Evolutionary conservation across 352 stramenopile species (phyloP), one percentile per base, ranked within the genome.

Genomic region (Thalassiosira livingstoniorum): DNA sequence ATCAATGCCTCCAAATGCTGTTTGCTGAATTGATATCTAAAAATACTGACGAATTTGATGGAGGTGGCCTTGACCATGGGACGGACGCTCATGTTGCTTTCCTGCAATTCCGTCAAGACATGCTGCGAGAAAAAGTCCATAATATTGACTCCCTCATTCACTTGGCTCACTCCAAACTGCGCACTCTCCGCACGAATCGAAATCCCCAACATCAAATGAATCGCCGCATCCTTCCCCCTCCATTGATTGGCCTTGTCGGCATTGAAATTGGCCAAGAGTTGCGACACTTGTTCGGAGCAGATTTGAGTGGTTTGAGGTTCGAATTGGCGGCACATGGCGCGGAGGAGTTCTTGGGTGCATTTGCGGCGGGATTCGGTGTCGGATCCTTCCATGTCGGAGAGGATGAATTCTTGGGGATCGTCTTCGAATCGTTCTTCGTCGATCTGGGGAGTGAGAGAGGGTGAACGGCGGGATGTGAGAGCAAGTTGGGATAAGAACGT

Each of bases 41-140:
- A 99, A 0, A 96, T 99, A 51, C 95, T 97, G 10, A 99, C 96
- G 88, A 99, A 99, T 79, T 99, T 99, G 73, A 99, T 97, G 27
- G 94, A 94, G 39, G 98, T 97, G 0, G 97, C 97, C 72, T 98
- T 99, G 25, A 99, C 82, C 75, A 99, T 95, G 15, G 94, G 97
- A 29, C 96, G 84, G 27, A 94, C 96, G 1, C 86, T 89, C 74
- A 97, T 92, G 34, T 97, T 92, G 18, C 92, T 86, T 54, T 95
- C 87, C 76, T 96, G 96, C 29, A 99, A 85, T 58, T 99, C 97
- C 0, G 97, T 96, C 5, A 98, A 86, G 39, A 99, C 92, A 85
- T 99, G 95, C 0, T 80, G 62, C 45, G 94, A 93, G 89, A 99
- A 99, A 68, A 99, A 98, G 21, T 98, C 96, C 91, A 99, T 97